Percentiles rank a stretch among this genome's conserved stretches.
Evolutionary conservation across 2,329 filamentous ascomycete genomes (phyloP).

Genomic region (Colletotrichum lini): DNA sequence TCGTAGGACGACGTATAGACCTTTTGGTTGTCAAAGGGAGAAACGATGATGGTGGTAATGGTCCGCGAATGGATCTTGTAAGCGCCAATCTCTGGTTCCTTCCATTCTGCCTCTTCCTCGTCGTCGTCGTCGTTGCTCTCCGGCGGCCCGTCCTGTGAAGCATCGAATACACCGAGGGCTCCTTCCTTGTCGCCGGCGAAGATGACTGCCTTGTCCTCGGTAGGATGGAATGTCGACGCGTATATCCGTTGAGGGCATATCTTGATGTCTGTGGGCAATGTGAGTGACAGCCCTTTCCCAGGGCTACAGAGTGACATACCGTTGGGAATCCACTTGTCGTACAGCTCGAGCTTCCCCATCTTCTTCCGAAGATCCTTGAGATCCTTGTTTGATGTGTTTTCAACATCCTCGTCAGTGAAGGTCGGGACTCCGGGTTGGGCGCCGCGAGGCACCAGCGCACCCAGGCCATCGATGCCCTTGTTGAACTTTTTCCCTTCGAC

Average conservation of each 20-base stretch:
- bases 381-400: slow-evolving; percentile 82
- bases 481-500: slow-evolving; percentile 86
- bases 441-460: slow-evolving; percentile 71
- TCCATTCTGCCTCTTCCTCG: slow-evolving; percentile 57
- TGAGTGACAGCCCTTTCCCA: slow-evolving; percentile 2
- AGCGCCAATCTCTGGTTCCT: slow-evolving; percentile 86
- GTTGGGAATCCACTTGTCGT: slow-evolving; percentile 87
- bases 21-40: slow-evolving; percentile 78
- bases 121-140: slow-evolving; percentile 75
- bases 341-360: slow-evolving; percentile 84
- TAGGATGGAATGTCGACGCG: slow-evolving; percentile 89
- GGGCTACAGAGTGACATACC: slow-evolving; percentile 60
- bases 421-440: slow-evolving; percentile 88
- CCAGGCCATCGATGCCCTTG: slow-evolving; percentile 75
- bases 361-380: slow-evolving; percentile 80
- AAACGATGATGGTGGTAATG: slow-evolving; percentile 87
- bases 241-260: slow-evolving; percentile 92
- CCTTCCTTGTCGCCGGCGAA: slow-evolving; percentile 97
- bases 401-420: slow-evolving; percentile 87
- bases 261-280: slow-evolving; percentile 78
- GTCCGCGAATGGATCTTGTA: slow-evolving; percentile 93
- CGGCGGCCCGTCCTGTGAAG: slow-evolving; percentile 75
- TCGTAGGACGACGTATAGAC: slow-evolving; percentile 94
- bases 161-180: slow-evolving; percentile 91
- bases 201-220: slow-evolving; percentile 85